Evolutionary conservation across 148 eudicot species (phyloP).

Genomic region (Rhododendron kiyosumense): DNA sequence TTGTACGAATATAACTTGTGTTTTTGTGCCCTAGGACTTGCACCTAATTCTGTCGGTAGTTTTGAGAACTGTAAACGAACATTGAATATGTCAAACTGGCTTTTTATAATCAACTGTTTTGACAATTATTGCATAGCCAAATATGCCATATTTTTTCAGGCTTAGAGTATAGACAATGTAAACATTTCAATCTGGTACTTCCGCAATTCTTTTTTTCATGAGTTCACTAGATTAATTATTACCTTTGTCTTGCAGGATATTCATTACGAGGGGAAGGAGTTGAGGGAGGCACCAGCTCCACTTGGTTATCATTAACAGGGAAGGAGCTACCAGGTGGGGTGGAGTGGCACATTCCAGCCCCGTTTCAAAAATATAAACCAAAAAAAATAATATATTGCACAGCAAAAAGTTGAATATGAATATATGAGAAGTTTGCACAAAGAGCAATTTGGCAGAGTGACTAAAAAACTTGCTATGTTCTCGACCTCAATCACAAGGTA

Average conservation of each 20-base stretch:
- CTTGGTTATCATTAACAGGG: slow-evolving; percentile 54
- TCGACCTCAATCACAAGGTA: too few relatives aligned
- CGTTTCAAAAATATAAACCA: too few relatives aligned
- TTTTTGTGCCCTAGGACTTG: background rate
- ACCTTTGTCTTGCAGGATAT: slow-evolving; percentile 54
- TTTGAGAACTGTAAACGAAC: background rate
- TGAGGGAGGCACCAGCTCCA: slow-evolving; percentile 77
- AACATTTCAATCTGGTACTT: background rate
- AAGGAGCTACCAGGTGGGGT: too few relatives aligned
- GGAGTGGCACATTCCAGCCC: too few relatives aligned
- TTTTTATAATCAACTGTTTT: background rate
- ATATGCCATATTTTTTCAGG: background rate
- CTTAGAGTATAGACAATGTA: background rate
- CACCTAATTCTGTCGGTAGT: background rate
- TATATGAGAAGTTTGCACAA: too few relatives aligned
- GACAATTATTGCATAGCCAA: background rate
- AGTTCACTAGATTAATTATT: slow-evolving; percentile 16
- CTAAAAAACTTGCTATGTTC: too few relatives aligned
- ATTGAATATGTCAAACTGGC: background rate
- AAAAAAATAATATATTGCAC: too few relatives aligned
- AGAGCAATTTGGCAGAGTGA: too few relatives aligned
- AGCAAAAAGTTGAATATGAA: too few relatives aligned
- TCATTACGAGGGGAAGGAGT: slow-evolving; percentile 60
- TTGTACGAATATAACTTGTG: background rate
- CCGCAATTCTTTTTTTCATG: background rate